Base-by-base conservation (phyloP, 129 eudicot species). In the Tanacetum coccineum region DNA sequence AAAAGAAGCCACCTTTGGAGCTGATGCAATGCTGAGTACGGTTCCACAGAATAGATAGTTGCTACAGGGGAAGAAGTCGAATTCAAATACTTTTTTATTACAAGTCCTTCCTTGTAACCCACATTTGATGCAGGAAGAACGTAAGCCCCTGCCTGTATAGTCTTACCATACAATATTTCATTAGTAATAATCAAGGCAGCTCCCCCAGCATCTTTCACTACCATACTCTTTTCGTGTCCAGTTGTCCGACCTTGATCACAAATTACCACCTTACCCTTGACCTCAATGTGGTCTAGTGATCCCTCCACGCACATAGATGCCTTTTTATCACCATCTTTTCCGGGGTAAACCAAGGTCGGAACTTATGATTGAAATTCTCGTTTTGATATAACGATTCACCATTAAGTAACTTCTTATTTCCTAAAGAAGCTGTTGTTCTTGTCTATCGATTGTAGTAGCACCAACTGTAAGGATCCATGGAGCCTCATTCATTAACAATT, bases 201-300 rank as follows among this genome's bases (percentile, higher is more conserved):
- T 51, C 56, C 56, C n/a, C 21, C 56, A n/a, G n/a, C n/a, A n/a
- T n/a, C n/a, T n/a, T n/a, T n/a, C n/a, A n/a, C n/a, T n/a, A n/a
- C n/a, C n/a, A n/a, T n/a, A n/a, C n/a, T n/a, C n/a, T n/a, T n/a
- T n/a, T n/a, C n/a, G n/a, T n/a, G n/a, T n/a, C n/a, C n/a, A n/a
- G n/a, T n/a, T n/a, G n/a, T n/a, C n/a, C n/a, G n/a, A n/a, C 20
- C 58, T 3, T 30, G 25, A 48, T 65, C 70, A n/a, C 70, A 48
- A 51, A 65, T 5, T 30, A 65, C 70, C 14, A 48, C 70, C 14
- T 65, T 65, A 18, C 58, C 70, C 42, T 65, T 47, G 8, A 65
- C 58, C 47, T 80, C 81, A 51, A 49, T 66, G 28, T 53, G 57
- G 28, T 76, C 75, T 42, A 82, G 50, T 15, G 87, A 77, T 39